Evolutionary conservation across 2,329 filamentous ascomycete genomes (phyloP), one percentile per base, ranked within the genome.

Genomic region (Thermoascus crustaceus): DNA sequence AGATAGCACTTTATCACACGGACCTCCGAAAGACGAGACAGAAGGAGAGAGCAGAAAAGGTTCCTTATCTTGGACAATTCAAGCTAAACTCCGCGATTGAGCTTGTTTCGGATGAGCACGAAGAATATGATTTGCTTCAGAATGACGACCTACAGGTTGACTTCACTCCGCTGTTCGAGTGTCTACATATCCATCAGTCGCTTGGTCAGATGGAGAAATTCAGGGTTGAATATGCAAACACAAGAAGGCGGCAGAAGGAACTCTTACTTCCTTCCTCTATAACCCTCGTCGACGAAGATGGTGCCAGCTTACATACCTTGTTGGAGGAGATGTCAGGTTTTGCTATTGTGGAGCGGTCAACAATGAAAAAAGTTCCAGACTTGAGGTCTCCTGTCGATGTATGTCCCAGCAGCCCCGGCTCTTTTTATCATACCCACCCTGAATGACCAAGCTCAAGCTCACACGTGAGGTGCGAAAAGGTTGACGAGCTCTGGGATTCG

Each of bases 401-500:
- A 59, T 60, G 76, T 54, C 4, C 13, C 16, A 32, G 21, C 10
- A 24, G 3, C 2, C 11, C n/a, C 27, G 16, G 27, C 13, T 13
- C 16, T 11, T 27, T 7, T 25, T 5, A 24, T 17, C 26, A 21
- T 26, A n/a, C 14, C 16, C 9, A n/a, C 3, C 18, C 26, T 13
- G n/a, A 30, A 23, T 30, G 24, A 37, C 30, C 36, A 42, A 42
- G 46, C 44, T 18, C 17, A 35, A 43, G 42, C 19, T 44, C 35
- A 20, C 13, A n/a, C 16, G 37, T 34, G 20, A 34, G 19, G 7
- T 29, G 13, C 20, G 7, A 27, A 16, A 42, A 88, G 83, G 79
- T 95, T n/a, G 91, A 98, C 54, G 91, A 96, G 61, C 68, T 98
- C 2, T 98, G 91, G 91, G 89, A 96, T 52, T 95, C 88, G 0